Evolutionary conservation across 441 rosid genomes (phyloP), one percentile per base, ranked within the genome.

Genomic region (Cnidoscolus chayamansa): DNA sequence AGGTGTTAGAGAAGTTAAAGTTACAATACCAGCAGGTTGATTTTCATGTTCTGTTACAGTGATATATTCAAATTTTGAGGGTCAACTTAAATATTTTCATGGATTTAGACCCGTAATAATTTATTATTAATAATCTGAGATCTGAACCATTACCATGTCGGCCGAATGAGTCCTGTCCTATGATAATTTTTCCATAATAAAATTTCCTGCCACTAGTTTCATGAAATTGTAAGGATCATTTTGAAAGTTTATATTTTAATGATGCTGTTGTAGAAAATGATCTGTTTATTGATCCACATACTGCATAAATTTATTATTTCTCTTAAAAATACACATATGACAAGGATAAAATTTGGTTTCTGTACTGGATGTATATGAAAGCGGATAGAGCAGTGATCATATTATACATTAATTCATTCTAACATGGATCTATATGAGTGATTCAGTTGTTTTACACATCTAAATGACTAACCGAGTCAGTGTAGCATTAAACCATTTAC

Each of bases 11-110:
- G 86, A 90, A 55, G 89, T 92, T 72, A 77, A 85, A 81, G 87
- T 94, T 70, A 85, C 82, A 60, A 86, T 94, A 70, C 98, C 97
- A 66, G 90, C 87, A 74, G 98, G 98, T 94, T 82, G 49, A 83
- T 78, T 73, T 58, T 61, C 76, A 67, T 81, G 45, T 40, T 35
- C 37, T 65, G 55, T 76, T 71, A 37, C 50, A 67, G 51, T 65
- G 31, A 40, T 58, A 12, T 13, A 40, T 59, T 71, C 64, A 65
- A 10, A 72, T 70, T 68, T 62, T 63, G 53, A 13, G 63, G 54
- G 16, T 31, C 20, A 59, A 40, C 19, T 31, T 51, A 1, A 47
- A 45, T 70, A 54, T 63, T 8, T 64, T 4, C 56, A 16, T 45
- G 63, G 31, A 56, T 15, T 56, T 64, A 1, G 56, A 54, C 47